Base-by-base conservation (phyloP, 2,329 filamentous ascomycete genomes). In the Alternaria ventricosa region DNA sequence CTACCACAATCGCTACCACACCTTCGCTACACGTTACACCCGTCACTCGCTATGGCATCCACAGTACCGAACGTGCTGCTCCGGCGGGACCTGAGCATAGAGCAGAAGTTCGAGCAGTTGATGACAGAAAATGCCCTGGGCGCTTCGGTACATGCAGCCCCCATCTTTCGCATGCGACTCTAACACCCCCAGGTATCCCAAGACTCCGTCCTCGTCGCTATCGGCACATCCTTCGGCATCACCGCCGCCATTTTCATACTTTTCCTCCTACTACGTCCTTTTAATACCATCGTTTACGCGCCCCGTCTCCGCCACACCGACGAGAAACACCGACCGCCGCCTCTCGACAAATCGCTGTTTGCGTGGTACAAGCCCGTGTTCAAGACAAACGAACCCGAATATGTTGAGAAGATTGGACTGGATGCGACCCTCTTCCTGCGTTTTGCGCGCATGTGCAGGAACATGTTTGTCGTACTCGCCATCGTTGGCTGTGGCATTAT, bases 221-320 rank as follows among this genome's bases (percentile, higher is more conserved):
- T 98, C 47, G 92, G 85, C 67, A 93, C 92, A 22, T 97, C 95
- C 4, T 77, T 97, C 47, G 91, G 88, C 59, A 84, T 96, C 75
- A 93, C 93, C 9, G 75, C 87, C 66, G 84, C 89, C 70, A 90
- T 97, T 71, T 90, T 93, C 66, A 78, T 97, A 62, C 82, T 89
- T 68, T 99, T 98, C 85, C 97, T 93, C 66, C 84, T 97, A 72
- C 85, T 98, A 59, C 92, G 96, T 64, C 96, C 96, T 6, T 94
- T 94, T 80, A 95, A 98, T 80, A 91, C 90, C 60, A 88, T 95
- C 71, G 93, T 99, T 51, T 99, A 99, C 82, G 94, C 96, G 4
- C 96, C 96, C 44, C 95, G 96, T 78, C 85, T 96, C 53, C 97
- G 97, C 79, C 91, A 97, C 84, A 92, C 93, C 77, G 95, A 98